Evolutionary conservation across 371 early-diverging fungal species (phyloP), one percentile per base, ranked within the genome.

Genomic region (Mucor indicus): DNA sequence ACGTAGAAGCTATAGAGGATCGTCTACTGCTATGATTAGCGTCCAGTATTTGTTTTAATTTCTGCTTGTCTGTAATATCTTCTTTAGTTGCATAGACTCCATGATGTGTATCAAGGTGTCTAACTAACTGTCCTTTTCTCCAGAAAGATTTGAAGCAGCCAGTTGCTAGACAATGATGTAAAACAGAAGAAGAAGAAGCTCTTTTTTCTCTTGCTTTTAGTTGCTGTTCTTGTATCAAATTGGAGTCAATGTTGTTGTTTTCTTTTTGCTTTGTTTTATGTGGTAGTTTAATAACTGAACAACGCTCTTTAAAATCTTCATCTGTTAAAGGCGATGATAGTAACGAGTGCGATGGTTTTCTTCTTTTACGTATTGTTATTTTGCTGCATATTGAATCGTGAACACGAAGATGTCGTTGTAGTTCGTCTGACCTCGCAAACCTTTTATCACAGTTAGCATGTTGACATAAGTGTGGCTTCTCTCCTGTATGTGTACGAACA

Each of bases 401-500:
- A 30, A 82, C 83, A 36, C 83, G 70, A 20, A 81, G 67, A 62
- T 92, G 92, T 37, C 87, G 76, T 43, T 85, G 83, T 21, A 95
- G 79, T 65, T 93, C 92, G 66, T 95, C 95, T 10, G 90, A 87
- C 20, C 92, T 77, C 23, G 92, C 82, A 68, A 93, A 93, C 9
- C 85, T 71, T 64, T 90, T 91, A 29, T 80, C 78, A 53, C 94
- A 93, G 44, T 80, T 77, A 4, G 75, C 73, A 46, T 69, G 77
- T n/a, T 74, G 69, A 65, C 93, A 93, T 19, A 69, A 79, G 58
- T 84, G 89, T 1, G 93, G 92, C 38, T 84, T 87, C 56, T 93
- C 93, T 17, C 92, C 92, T 4, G 93, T 93, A 57, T 93, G 93
- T 1, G 91, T 91, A 49, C 91, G 80, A 38, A 89, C 84, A 69